Percentiles rank a stretch among this genome's conserved stretches.
phyloP scores from a whole-genome alignment of 2,329 filamentous ascomycete species.

The Penicillium sp. region DNA sequence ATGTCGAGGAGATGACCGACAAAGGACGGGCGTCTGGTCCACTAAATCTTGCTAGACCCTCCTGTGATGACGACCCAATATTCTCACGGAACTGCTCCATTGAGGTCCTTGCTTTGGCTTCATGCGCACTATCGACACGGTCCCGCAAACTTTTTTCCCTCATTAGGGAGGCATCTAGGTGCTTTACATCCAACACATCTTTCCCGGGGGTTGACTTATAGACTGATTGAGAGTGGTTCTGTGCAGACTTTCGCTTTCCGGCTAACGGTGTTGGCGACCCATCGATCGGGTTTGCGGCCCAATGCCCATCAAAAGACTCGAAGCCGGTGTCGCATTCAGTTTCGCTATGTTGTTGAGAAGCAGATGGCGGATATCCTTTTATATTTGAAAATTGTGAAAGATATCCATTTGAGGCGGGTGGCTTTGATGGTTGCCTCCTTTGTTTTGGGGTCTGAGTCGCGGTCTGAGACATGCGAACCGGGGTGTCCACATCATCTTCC shows the following conservation, averaged over 20 bases:
- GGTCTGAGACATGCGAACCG: constrained; percentile 25
- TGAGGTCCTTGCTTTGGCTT: constrained; percentile 35
- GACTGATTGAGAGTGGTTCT: constrained; percentile 3
- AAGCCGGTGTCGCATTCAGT: constrained; percentile 47
- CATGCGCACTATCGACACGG: constrained; percentile 32
- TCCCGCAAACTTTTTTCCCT: constrained; percentile 37
- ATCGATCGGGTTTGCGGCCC: constrained; percentile 36
- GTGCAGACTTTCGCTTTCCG: constrained; percentile 12
- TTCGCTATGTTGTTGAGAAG: constrained; percentile 17
- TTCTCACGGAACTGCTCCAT: constrained; percentile 51
- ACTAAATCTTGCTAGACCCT: constrained; percentile 29
- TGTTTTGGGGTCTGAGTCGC: constrained; percentile 21
- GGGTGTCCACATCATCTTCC: constrained; percentile 56
- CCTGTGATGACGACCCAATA: constrained; percentile 51
- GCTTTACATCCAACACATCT: constrained; percentile 16
- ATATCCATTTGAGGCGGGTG: constrained; percentile 41
- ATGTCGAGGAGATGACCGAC: constrained; percentile 54
- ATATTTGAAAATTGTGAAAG: constrained; percentile 27
- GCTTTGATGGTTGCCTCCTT: constrained; percentile 17
- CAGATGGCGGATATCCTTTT: constrained; percentile 13
- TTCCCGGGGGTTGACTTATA: not conserved
- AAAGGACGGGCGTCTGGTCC: constrained; percentile 41
- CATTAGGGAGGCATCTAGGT: constrained; percentile 24
- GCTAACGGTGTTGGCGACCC: constrained; percentile 17
- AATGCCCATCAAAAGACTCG: constrained; percentile 60